Base-by-base conservation (phyloP, 1,284 basidiomycete species). In the Puccinia triticina region DNA sequence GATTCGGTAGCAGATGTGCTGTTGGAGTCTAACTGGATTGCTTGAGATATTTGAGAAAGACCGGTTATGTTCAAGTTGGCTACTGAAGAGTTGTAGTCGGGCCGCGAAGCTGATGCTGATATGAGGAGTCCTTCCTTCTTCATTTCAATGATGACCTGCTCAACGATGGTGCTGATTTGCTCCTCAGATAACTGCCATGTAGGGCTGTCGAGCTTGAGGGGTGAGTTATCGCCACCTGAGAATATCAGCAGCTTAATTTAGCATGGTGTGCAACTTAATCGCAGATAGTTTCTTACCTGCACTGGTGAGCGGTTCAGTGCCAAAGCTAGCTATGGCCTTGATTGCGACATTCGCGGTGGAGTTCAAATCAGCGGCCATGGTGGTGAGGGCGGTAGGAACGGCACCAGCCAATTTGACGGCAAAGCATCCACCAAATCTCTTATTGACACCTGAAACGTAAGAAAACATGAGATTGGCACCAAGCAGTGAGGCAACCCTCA, bases 361-460 rank as follows among this genome's bases (percentile, higher is more conserved):
- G 8, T 59, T 32, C 57, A 59, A 32, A 18, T n/a, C n/a, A 59
- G 7, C 23, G 16, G 18, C 29, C 37, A 26, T 5, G 32, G 29
- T 32, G n/a, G 37, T 32, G 32, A 32, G 18, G 61, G 21, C 5
- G 7, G 61, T 34, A n/a, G 37, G 37, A 66, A 46, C 32, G 23
- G 67, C 21, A 12, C n/a, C 67, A 29, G 43, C 26, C 67, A 80
- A 29, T 40, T 72, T 80, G 37, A 67, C 78, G 0, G 78, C 78
- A 59, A 80, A 80, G 37, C 78, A 80, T 37, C 78, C 78, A 3
- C 78, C 78, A 64, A 80, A 80, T 46, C 78, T 48, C 26, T 73
- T 72, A 40, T 80, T 80, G 26, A 80, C 78, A 34, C 78, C 78
- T 80, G 18, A 14, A 46, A 53, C 50, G 50, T 7, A 48, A 48